Percentiles rank a stretch among this genome's conserved stretches.
phyloP scores from a whole-genome alignment of 768 basidiomycete genomes.

The Hygrophoropsis aurantiaca region DNA sequence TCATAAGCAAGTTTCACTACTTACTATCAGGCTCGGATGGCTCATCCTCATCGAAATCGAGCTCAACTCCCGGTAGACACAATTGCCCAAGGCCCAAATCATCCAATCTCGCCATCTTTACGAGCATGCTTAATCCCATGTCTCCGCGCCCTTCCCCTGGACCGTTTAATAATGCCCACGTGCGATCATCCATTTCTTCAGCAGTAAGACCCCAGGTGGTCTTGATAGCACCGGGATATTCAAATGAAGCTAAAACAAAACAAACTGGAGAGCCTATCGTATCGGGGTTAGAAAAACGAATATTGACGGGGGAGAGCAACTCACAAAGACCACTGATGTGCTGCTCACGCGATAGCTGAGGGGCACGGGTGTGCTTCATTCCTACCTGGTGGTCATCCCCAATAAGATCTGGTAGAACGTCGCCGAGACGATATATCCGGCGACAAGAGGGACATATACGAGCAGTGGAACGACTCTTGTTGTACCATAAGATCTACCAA shows the following conservation, averaged over 20 bases:
- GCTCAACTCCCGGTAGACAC: constrained; percentile 29
- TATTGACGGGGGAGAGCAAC: constrained; percentile 21
- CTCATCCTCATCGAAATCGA: constrained; percentile 18
- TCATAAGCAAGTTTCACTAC: too few relatives aligned
- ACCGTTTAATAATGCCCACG: constrained; percentile 61
- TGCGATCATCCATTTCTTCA: constrained; percentile 65
- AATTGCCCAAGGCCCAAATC: constrained; percentile 75
- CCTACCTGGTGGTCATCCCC: constrained; percentile 21
- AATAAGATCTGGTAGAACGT: constrained; percentile 53
- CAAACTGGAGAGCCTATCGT: constrained; percentile 71
- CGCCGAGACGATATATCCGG: constrained; percentile 69
- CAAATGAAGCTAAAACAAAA: constrained; percentile 70
- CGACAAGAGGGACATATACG: constrained; percentile 81
- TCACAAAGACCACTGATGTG: constrained; percentile 75
- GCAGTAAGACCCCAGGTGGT: constrained; percentile 67
- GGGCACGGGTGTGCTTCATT: constrained; percentile 25
- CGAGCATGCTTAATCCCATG: constrained; percentile 56
- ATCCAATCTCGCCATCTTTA: constrained; percentile 73
- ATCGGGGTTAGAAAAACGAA: background rate
- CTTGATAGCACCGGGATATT: constrained; percentile 61
- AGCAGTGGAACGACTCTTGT: constrained; percentile 70
- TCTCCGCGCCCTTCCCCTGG: constrained; percentile 35
- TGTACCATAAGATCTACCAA: constrained; percentile 78
- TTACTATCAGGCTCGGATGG: background rate
- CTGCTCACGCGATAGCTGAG: constrained; percentile 57